Base-by-base conservation (phyloP, 495 filamentous ascomycete genomes). In the Penicillium cosmopolitanum region DNA sequence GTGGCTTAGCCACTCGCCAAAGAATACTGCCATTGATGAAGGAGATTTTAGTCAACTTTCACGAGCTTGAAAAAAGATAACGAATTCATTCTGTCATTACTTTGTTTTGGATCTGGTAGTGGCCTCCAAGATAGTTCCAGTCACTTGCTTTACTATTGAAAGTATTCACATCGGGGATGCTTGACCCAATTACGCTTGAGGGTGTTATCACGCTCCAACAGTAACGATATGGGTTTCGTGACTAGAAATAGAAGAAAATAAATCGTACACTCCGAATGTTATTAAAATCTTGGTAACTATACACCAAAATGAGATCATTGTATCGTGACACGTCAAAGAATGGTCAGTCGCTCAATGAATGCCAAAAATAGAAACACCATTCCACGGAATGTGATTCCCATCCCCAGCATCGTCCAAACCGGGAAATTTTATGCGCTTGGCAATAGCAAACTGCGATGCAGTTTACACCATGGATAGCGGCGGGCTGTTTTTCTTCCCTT, bases 271-370 rank as follows among this genome's bases (percentile, higher is more conserved):
- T 16, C 42, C n/a, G n/a, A 44, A 6, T 44, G 42, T 19, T 44
- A 48, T 48, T 48, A 48, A 25, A 15, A 28, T 15, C 18, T 23
- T 6, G 46, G 11, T 48, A 5, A 13, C 23, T 31, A 48, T 23
- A 28, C 12, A 28, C 18, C 13, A 46, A 1, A 46, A 46, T n/a
- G 43, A 46, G 16, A 46, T 18, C 16, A 12, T 28, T 15, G 21
- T 48, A 48, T 48, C 46, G 46, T 48, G 21, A 48, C 46, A 48
- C 46, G 15, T 48, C 46, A 28, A 35, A 16, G 13, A 51, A 50
- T 38, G 28, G 16, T 13, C 33, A 53, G n/a, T 54, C 57, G 57
- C 57, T 59, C 42, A 59, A 50, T 48, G 31, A 43, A 38, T 51
- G 50, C 36, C 36, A 40, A 46, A 56, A 40, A 58, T 28, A 36